A percentile compares a stretch with the other conserved stretches of the same genome.
Evolutionary conservation across 352 stramenopile genomes (phyloP).

Genomic region (Phytophthora capsici): DNA sequence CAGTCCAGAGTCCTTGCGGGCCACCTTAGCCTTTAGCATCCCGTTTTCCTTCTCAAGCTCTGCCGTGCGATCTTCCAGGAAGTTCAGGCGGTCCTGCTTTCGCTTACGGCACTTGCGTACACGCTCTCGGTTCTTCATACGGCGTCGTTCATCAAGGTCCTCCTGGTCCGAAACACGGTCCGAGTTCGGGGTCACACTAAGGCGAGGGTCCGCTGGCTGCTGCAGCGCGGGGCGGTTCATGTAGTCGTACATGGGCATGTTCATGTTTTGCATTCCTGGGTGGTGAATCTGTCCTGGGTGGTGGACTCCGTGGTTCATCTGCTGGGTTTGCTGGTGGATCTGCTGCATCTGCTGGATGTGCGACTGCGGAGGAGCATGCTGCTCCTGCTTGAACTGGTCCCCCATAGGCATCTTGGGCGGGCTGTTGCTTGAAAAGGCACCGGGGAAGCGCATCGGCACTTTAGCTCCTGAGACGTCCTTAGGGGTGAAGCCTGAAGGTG

Average conservation of each 20-base stretch:
- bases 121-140: constrained; percentile 90
- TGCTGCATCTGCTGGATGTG: constrained; percentile 54
- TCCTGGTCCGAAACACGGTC: constrained; percentile 76
- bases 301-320: constrained; percentile 49
- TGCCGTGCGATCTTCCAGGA: constrained; percentile 82
- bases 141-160: constrained; percentile 83
- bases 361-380: constrained; percentile 32
- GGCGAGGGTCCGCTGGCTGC: constrained; percentile 46
- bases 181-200: constrained; percentile 70
- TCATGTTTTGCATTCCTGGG: constrained; percentile 64
- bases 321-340: constrained; percentile 59
- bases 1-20: constrained; percentile 47
- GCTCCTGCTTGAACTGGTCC: constrained; percentile 56
- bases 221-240: constrained; percentile 72
- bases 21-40: constrained; percentile 77
- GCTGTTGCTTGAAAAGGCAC: constrained; percentile 58
- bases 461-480: constrained; percentile 81
- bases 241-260: constrained; percentile 88
- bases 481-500: constrained; percentile 76
- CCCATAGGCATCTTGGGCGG: constrained; percentile 64
- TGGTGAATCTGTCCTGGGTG: constrained; percentile 51
- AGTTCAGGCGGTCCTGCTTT: constrained; percentile 90
- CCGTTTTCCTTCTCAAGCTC: constrained; percentile 88
- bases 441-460: constrained; percentile 74
- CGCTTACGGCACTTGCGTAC: constrained; percentile 90